A percentile compares a stretch with the other conserved stretches of the same genome.
phyloP scores from a whole-genome alignment of 768 basidiomycete species.

The Mycena rebaudengoi region DNA sequence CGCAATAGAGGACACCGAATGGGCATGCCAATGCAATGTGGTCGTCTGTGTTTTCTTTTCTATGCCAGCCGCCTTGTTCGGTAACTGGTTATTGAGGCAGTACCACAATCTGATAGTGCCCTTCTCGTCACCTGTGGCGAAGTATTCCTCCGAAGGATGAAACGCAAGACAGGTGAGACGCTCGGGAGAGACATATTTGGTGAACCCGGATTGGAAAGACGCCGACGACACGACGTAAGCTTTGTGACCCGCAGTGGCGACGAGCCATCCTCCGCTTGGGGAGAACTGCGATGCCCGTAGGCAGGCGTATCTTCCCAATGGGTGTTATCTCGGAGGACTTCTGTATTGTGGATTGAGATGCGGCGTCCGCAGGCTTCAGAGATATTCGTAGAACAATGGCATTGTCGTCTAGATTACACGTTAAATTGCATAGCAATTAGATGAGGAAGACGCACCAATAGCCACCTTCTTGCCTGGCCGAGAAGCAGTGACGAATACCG shows the following conservation, averaged over 20 bases:
- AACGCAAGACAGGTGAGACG: slow-evolving; percentile 84
- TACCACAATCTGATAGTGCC: slow-evolving; percentile 94
- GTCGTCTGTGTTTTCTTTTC: slow-evolving; percentile 88
- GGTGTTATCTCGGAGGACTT: slow-evolving; percentile 59
- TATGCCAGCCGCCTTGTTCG: slow-evolving; percentile 61
- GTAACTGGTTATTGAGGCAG: slow-evolving; percentile 73
- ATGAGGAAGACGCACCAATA: slow-evolving; percentile 34
- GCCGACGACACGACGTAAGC: slow-evolving; percentile 75
- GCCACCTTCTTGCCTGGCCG: slow-evolving; percentile 55
- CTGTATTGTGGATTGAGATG: slow-evolving; percentile 48
- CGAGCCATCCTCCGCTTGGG: slow-evolving; percentile 79
- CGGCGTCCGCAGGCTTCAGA: slow-evolving; percentile 54
- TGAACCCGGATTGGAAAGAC: slow-evolving; percentile 70
- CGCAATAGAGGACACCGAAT: slow-evolving; percentile 84
- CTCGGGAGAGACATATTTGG: slow-evolving; percentile 85
- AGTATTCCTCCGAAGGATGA: slow-evolving; percentile 91
- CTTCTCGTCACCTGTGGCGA: slow-evolving; percentile 91
- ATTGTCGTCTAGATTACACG: slow-evolving; percentile 53
- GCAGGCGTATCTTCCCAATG: slow-evolving; percentile 73
- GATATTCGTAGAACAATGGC: slow-evolving; percentile 71
- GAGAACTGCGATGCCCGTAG: slow-evolving; percentile 77
- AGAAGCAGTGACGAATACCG: slow-evolving; percentile 75
- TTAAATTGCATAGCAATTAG: slow-evolving; percentile 12
- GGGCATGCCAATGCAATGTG: slow-evolving; percentile 95
- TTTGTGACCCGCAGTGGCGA: slow-evolving; percentile 78